Evolutionary conservation across 257 asterid species (phyloP).

Genomic region (Scutellaria galericulata): DNA sequence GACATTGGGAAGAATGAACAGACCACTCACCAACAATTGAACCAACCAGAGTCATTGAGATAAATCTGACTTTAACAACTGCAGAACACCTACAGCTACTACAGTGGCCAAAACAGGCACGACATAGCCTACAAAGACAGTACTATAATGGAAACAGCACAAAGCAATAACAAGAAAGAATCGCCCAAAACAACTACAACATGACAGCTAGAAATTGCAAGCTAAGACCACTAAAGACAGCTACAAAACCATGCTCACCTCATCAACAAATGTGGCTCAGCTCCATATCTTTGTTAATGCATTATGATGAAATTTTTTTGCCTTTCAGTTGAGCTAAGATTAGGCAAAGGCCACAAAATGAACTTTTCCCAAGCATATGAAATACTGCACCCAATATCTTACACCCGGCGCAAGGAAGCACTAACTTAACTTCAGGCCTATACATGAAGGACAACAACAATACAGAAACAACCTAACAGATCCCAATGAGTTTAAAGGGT

Average conservation of each 20-base stretch:
- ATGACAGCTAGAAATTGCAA: conserved; percentile 13
- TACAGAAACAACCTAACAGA: background rate
- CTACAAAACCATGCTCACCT: background rate
- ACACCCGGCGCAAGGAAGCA: background rate
- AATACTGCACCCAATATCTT: background rate
- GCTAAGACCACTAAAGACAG: background rate
- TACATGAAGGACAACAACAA: background rate
- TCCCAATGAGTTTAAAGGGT: background rate
- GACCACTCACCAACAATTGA: too few species aligned
- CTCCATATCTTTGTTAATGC: background rate
- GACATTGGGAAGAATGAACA: too few species aligned
- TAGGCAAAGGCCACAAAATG: too few species aligned
- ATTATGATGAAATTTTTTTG: too few species aligned
- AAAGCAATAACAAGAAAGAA: conserved; percentile 1
- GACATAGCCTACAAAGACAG: background rate
- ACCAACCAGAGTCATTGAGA: background rate
- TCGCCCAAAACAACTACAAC: background rate
- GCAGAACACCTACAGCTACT: background rate
- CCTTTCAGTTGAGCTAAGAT: too few species aligned
- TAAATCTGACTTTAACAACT: background rate
- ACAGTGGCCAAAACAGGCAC: background rate
- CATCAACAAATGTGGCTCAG: conserved; percentile 1
- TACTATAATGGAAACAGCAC: background rate
- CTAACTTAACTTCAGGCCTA: background rate
- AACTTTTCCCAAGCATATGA: background rate